Evolutionary conservation across 2,329 filamentous ascomycete species (phyloP).

Genomic region (Aspergillus candidus): DNA sequence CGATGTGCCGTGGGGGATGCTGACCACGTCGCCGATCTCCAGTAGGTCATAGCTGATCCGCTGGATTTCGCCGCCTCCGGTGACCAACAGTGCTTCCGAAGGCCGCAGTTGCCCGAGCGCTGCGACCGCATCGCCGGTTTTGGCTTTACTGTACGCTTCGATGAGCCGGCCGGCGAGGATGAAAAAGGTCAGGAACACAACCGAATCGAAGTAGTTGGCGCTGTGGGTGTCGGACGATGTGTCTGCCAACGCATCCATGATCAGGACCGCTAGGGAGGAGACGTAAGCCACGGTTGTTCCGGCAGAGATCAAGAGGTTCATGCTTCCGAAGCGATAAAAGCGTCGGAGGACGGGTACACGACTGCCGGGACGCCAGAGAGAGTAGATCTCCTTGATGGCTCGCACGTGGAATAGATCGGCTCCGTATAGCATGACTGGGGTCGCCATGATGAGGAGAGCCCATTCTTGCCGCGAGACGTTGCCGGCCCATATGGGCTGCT

Average conservation of each 20-base stretch:
- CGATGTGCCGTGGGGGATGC: constrained; percentile 70
- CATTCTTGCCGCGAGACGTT: constrained; percentile 69
- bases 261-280: constrained; percentile 71
- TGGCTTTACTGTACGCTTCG: constrained; percentile 87
- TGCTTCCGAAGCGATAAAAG: constrained; percentile 91
- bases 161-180: constrained; percentile 56
- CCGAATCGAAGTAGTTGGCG: constrained; percentile 79
- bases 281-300: constrained; percentile 85
- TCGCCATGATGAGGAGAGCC: constrained; percentile 72
- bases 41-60: constrained; percentile 61
- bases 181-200: constrained; percentile 87
- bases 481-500: constrained; percentile 63
- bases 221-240: constrained; percentile 44
- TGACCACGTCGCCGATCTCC: constrained; percentile 67
- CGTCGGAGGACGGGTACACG: constrained; percentile 65
- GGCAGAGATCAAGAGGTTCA: constrained; percentile 89
- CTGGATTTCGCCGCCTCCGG: constrained; percentile 18
- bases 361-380: constrained; percentile 72
- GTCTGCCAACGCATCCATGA: constrained; percentile 46
- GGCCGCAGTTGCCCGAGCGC: constrained; percentile 73
- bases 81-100: constrained; percentile 64
- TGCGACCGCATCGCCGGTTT: constrained; percentile 78
- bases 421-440: constrained; percentile 79
- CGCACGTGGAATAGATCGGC: constrained; percentile 79
- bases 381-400: constrained; percentile 69